Conservation (phyloP, 2,329 filamentous ascomycete species). For the Phyllosticta capitalensis region DNA sequence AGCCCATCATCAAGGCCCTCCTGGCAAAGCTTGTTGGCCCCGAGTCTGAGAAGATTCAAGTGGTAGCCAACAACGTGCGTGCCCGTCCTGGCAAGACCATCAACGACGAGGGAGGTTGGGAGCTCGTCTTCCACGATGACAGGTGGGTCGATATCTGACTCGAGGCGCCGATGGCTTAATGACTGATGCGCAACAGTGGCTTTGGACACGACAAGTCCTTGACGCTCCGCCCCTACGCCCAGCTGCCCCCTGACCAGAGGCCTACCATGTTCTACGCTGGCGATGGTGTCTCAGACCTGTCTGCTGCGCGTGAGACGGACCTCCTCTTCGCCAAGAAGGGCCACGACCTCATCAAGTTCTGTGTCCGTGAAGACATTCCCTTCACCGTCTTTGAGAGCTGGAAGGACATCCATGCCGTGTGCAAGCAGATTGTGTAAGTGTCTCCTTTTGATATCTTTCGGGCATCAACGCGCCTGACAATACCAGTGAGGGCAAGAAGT, state of each 20-base stretch:
- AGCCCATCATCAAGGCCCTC: conserved; percentile 77
- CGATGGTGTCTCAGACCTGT: conserved; percentile 87
- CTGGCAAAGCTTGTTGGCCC: conserved; percentile 74
- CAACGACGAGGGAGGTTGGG: conserved; percentile 75
- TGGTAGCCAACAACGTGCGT: conserved; percentile 77
- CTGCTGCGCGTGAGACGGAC: conserved; percentile 74
- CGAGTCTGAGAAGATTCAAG: conserved; percentile 68
- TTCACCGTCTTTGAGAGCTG: conserved; percentile 86
- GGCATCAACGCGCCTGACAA: neutral
- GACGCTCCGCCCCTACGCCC: conserved; percentile 78
- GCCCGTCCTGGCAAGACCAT: conserved; percentile 60
- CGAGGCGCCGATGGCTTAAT: neutral
- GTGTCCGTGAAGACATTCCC: conserved; percentile 71
- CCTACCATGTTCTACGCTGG: conserved; percentile 91
- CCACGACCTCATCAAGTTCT: conserved; percentile 79
- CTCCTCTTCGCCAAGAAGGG: conserved; percentile 12
- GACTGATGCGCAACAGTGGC: conserved; percentile 32
- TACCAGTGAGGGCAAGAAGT: conserved; percentile 54
- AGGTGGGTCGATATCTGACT: conserved; percentile 40
- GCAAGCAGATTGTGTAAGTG: conserved; percentile 57
- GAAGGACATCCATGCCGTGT: conserved; percentile 64
- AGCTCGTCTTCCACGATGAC: conserved; percentile 81
- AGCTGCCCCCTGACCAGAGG: conserved; percentile 55
- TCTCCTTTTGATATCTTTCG: neutral
- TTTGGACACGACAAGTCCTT: conserved; percentile 97